phyloP scores from a whole-genome alignment of 768 basidiomycete species.

The Rhizopogon rudus region DNA sequence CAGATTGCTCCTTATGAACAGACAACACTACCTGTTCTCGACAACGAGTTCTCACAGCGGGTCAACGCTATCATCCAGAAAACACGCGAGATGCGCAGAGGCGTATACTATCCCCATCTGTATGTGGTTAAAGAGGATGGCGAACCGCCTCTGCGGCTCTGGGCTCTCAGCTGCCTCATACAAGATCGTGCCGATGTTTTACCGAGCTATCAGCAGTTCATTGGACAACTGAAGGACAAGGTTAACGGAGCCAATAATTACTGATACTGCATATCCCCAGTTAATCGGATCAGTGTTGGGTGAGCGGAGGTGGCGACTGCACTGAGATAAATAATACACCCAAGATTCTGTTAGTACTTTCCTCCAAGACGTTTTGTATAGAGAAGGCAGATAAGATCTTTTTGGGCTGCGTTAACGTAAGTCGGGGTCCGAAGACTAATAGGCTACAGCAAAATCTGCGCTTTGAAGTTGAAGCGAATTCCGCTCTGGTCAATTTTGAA shows the following conservation, averaged over 20 bases:
- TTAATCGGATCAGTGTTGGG: background rate
- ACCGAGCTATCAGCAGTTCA: conserved; percentile 95
- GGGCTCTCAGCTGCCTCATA: conserved; percentile 92
- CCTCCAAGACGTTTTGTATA: too few relatives aligned
- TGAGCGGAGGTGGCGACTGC: background rate
- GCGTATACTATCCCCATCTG: conserved; percentile 88
- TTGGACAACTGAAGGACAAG: conserved; percentile 88
- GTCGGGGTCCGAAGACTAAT: too few relatives aligned
- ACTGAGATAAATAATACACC: conserved; percentile 1
- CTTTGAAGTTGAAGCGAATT: too few relatives aligned
- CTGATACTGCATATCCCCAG: conserved; percentile 4
- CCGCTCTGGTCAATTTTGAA: too few relatives aligned
- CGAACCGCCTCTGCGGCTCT: conserved; percentile 88
- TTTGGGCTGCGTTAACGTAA: too few relatives aligned
- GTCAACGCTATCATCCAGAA: conserved; percentile 93
- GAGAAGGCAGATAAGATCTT: too few relatives aligned
- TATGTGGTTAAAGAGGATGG: conserved; percentile 98
- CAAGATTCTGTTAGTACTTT: too few relatives aligned
- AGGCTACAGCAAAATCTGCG: too few relatives aligned
- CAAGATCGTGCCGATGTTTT: conserved; percentile 94
- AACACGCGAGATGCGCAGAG: conserved; percentile 89
- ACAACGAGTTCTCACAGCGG: conserved; percentile 94
- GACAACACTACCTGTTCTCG: conserved; percentile 86
- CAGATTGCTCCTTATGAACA: conserved; percentile 23
- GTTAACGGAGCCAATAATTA: conserved; percentile 31